phyloP scores from a whole-genome alignment of 208 protist genomes.

The Herpetomonas tarakana region DNA sequence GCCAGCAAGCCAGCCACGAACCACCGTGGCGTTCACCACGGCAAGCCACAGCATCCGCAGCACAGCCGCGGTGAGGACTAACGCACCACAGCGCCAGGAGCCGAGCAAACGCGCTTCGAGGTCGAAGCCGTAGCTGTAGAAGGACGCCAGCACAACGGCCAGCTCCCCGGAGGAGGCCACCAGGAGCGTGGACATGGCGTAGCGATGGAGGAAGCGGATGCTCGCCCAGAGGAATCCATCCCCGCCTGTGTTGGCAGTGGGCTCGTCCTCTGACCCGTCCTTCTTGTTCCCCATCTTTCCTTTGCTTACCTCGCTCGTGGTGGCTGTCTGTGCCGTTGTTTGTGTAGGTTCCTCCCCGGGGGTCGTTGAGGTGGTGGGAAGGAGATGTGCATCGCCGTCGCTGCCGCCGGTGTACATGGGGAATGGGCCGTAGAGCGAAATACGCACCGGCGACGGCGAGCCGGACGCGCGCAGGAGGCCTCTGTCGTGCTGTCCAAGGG shows the following conservation, averaged over 20 bases:
- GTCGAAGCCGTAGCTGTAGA: not conserved
- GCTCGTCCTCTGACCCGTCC: no score
- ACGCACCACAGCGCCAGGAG: not conserved
- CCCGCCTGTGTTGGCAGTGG: no score
- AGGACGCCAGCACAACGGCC: not conserved
- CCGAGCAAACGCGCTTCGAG: not conserved
- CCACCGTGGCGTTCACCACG: not conserved
- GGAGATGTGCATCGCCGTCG: no score
- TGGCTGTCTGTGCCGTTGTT: no score
- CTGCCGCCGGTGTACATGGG: no score
- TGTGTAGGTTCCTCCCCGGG: no score
- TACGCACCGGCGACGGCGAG: not conserved
- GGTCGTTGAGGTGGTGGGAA: no score
- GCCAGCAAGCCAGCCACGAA: not conserved
- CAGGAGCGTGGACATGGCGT: conserved; percentile 1
- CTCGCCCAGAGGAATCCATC: not conserved
- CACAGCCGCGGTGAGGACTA: not conserved
- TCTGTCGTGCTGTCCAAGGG: not conserved
- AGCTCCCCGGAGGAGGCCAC: not conserved
- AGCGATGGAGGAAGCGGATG: not conserved
- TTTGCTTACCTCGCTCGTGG: no score
- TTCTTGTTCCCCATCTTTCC: no score
- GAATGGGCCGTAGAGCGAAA: not conserved
- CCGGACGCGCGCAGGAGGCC: not conserved
- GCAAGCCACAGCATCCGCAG: not conserved